Conservation (phyloP, 2,329 filamentous ascomycete genomes). For the Fusarium sterilihyphosum region DNA sequence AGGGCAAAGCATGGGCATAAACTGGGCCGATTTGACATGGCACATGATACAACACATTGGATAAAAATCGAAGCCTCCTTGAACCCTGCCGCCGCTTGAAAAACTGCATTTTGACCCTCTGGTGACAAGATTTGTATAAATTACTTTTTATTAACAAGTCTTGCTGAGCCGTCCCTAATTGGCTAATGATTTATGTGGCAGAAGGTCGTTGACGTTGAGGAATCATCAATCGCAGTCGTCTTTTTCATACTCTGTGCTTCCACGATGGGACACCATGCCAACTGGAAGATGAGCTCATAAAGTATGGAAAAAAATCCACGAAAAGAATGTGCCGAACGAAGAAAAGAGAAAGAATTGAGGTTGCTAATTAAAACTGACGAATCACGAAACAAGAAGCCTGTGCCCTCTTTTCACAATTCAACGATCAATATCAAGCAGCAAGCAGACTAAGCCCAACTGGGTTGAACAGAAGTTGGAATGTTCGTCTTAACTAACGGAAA, state of each 20-base stretch:
- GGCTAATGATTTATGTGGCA: not conserved
- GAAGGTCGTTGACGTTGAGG: not conserved
- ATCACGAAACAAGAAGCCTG: slow-evolving; percentile 10
- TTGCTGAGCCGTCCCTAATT: not conserved
- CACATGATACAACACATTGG: slow-evolving; percentile 12
- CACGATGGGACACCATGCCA: not conserved
- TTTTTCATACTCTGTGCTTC: not conserved
- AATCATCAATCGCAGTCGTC: not conserved
- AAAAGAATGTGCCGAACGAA: not conserved
- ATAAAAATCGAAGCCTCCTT: slow-evolving; percentile 9
- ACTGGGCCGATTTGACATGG: slow-evolving; percentile 20
- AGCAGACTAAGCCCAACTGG: slow-evolving; percentile 19
- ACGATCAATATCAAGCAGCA: slow-evolving; percentile 20
- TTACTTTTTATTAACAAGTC: not conserved
- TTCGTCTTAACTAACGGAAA: slow-evolving; percentile 5
- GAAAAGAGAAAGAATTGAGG: not conserved
- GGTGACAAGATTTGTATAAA: not conserved
- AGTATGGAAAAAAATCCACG: not conserved
- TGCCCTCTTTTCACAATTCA: not conserved
- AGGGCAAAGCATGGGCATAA: not conserved
- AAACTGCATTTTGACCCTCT: not conserved
- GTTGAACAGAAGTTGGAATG: slow-evolving; percentile 9
- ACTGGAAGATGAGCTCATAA: not conserved
- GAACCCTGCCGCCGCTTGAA: slow-evolving; percentile 17
- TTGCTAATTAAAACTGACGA: slow-evolving; percentile 21